A percentile compares a stretch with the other conserved stretches of the same genome.
Evolutionary conservation across 768 basidiomycete genomes (phyloP).

Genomic region (Dioszegia aurantiaca): DNA sequence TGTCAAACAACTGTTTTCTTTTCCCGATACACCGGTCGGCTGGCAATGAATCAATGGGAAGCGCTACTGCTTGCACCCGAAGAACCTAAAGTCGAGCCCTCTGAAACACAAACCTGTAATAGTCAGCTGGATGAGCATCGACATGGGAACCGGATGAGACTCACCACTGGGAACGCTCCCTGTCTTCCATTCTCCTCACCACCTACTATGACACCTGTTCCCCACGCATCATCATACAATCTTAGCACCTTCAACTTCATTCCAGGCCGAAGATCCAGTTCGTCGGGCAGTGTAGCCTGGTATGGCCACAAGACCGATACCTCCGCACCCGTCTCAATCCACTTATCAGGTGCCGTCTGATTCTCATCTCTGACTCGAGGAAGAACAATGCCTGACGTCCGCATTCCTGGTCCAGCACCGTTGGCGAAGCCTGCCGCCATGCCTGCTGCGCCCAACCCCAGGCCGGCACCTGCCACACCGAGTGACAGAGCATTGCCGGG

Average conservation of each 20-base stretch:
- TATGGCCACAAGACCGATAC: slow-evolving; percentile 52
- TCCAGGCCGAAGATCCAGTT: slow-evolving; percentile 49
- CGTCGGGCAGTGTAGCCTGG: slow-evolving; percentile 47
- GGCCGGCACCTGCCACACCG: slow-evolving; percentile 7
- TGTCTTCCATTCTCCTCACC: slow-evolving; percentile 38
- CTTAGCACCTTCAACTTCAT: slow-evolving; percentile 48
- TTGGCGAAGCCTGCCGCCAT: slow-evolving; percentile 15
- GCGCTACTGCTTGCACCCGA: slow-evolving; percentile 16
- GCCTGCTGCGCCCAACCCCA: slow-evolving; percentile 12
- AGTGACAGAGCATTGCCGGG: background rate
- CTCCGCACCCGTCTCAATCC: slow-evolving; percentile 45
- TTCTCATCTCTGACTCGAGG: slow-evolving; percentile 49
- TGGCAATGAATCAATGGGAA: slow-evolving; percentile 8
- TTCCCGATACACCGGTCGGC: background rate
- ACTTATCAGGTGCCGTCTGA: slow-evolving; percentile 38
- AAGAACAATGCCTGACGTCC: slow-evolving; percentile 42
- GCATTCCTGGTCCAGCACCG: slow-evolving; percentile 20
- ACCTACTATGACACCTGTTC: slow-evolving; percentile 40
- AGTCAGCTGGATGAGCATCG: slow-evolving; percentile 1
- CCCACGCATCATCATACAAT: slow-evolving; percentile 52
- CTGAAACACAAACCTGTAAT: slow-evolving; percentile 33
- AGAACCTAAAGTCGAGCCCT: slow-evolving; percentile 29
- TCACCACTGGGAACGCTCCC: slow-evolving; percentile 49
- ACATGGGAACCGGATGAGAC: background rate
- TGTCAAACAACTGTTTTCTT: too few species aligned